These are phyloP conservation scores for Corrigiola litoralis DNA, from an alignment of 179 eudicot species.

Conservation along the genomic window DNA sequence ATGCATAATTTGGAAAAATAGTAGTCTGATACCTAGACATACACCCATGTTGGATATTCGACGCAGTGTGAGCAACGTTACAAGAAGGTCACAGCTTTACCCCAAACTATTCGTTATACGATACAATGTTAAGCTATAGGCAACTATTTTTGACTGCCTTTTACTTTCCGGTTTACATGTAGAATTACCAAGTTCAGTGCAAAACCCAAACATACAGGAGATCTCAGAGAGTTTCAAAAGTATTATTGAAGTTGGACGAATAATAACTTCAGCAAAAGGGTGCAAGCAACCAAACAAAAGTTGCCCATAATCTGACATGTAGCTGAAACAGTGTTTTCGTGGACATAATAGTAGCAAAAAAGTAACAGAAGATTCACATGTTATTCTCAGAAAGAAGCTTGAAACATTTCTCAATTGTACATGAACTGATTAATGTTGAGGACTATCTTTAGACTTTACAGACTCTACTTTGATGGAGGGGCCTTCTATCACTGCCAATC, in stretches of 20 bases:
- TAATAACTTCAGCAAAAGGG: background rate
- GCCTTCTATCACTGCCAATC: slow-evolving; percentile 4
- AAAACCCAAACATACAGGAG: too few species aligned
- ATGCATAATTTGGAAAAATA: too few species aligned
- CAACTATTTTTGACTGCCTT: too few species aligned
- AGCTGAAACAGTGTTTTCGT: background rate
- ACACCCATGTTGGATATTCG: too few species aligned
- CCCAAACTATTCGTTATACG: too few species aligned
- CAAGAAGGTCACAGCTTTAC: too few species aligned
- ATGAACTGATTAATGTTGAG: slow-evolving; percentile 16
- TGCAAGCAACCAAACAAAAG: background rate
- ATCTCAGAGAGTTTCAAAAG: too few species aligned
- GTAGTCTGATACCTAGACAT: too few species aligned
- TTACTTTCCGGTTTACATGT: too few species aligned
- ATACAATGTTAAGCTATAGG: too few species aligned
- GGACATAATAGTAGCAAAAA: background rate
- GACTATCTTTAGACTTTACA: slow-evolving; percentile 35
- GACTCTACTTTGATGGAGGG: slow-evolving; percentile 13
- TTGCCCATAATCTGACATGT: background rate
- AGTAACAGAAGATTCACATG: slow-evolving; percentile 9
- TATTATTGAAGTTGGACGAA: background rate
- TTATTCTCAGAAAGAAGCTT: slow-evolving; percentile 15
- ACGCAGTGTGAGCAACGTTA: too few species aligned
- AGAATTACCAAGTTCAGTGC: too few species aligned
- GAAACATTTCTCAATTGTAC: slow-evolving; percentile 19